Base-by-base conservation (phyloP, 1,139 yeast genomes). In the Nakaseomyces delphensis region DNA sequence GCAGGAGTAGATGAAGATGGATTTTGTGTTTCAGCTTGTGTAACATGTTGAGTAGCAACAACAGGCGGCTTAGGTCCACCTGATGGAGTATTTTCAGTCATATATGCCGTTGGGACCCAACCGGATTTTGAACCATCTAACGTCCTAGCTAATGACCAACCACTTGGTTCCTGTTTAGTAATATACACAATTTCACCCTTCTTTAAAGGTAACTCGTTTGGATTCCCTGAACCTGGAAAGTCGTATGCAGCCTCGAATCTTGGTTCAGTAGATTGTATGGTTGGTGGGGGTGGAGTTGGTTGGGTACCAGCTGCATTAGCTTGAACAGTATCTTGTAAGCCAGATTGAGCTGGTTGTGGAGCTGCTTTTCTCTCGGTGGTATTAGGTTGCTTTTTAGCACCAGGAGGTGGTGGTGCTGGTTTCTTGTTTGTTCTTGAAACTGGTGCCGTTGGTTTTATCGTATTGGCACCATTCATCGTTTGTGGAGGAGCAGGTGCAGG, bases 41-140 rank as follows among this genome's bases (percentile, higher is more conserved):
- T 3, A 51, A 42, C 23, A 47, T 45, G 15, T 41, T 45, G 21
- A 47, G 41, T 33, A 7, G 28, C 27, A 8, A 30, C 21, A 21
- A 27, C 19, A 18, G 13, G 23, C 11, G 11, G 23, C 18, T 18
- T 31, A 23, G 4, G 35, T 6, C 5, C n/a, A n/a, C n/a, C n/a
- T n/a, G n/a, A n/a, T n/a, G n/a, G n/a, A n/a, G n/a, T 47, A 40
- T 50, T 74, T 55, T 81, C 84, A 43, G 77, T 79, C 56, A 91
- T 77, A 60, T 89, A 93, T 18, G 93, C 85, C 25, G 93, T 81
- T 11, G 99, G 99, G 7, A 94, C 91, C 98, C 98, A 93, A 3
- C 98, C 99, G 62, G 87, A 95, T 45, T 69, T 75, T 1, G 81
- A 60, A 38, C 83, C 91, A 54, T 83, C 87, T 48, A 81, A 63